These are phyloP conservation scores for Aspergillus diversus DNA, from an alignment of 495 filamentous ascomycete genomes.

Conservation along the genomic window DNA sequence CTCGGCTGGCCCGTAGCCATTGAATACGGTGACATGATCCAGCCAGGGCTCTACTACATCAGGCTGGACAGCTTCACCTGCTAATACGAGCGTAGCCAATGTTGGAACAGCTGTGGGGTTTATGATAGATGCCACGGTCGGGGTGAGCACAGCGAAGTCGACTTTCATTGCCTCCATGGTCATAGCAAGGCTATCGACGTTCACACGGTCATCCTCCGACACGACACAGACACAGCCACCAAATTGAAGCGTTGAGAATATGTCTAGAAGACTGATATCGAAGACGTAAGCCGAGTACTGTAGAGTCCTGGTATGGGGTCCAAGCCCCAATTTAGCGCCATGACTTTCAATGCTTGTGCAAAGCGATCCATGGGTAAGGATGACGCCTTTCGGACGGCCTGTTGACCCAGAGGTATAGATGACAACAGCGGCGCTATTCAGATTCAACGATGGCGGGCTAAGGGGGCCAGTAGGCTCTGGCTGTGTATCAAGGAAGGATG, in stretches of 20 bases:
- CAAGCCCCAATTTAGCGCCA: constrained; percentile 16
- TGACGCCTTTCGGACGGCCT: constrained; percentile 37
- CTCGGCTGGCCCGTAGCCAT: constrained; percentile 25
- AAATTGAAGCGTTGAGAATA: constrained; percentile 16
- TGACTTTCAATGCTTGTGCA: constrained; percentile 25
- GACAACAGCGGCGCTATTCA: constrained; percentile 27
- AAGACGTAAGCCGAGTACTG: constrained; percentile 27
- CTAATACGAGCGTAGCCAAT: constrained; percentile 19
- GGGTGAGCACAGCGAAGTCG: constrained; percentile 20
- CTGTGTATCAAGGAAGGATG: not conserved
- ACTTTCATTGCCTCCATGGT: constrained; percentile 12
- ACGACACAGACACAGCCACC: constrained; percentile 25
- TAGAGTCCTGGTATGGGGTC: constrained; percentile 2
- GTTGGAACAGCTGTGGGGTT: constrained; percentile 11
- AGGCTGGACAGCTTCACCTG: constrained; percentile 19
- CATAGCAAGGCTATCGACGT: constrained; percentile 8
- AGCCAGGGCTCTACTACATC: constrained; percentile 18
- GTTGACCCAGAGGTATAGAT: constrained; percentile 41
- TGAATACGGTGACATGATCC: constrained; percentile 10
- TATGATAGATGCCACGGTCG: constrained; percentile 13
- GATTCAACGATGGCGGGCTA: not conserved
- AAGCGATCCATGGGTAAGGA: constrained; percentile 28
- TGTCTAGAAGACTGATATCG: constrained; percentile 22
- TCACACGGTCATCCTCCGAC: constrained; percentile 18
- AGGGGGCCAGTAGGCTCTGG: not conserved